These are phyloP conservation scores for Schizonepeta tenuifolia DNA, from an alignment of 257 asterid genomes.

Conservation along the genomic window DNA sequence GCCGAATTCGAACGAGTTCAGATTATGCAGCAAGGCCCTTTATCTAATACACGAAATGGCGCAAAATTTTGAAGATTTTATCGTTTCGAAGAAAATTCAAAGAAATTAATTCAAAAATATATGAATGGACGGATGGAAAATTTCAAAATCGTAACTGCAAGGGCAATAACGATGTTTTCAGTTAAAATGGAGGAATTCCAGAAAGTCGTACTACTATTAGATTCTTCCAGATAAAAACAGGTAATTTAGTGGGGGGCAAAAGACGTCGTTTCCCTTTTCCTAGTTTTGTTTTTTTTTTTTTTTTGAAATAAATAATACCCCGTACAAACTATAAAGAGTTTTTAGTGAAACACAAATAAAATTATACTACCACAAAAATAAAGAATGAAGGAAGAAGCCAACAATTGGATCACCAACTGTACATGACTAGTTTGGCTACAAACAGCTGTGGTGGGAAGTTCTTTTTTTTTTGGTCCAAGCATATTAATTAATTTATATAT, in stretches of 20 bases:
- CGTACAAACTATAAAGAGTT: too few relatives aligned
- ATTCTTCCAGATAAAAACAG: neutral
- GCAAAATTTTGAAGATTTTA: neutral
- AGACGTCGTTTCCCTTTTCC: neutral
- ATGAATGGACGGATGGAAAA: neutral
- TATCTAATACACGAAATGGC: neutral
- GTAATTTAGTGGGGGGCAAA: too few relatives aligned
- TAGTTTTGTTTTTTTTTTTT: neutral
- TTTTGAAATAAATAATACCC: too few relatives aligned
- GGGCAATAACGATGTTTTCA: conserved; percentile 10
- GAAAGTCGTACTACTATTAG: neutral
- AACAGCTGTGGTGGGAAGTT: too few relatives aligned
- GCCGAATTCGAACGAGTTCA: conserved; percentile 9
- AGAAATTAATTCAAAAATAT: neutral
- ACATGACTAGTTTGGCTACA: too few relatives aligned
- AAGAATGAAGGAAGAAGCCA: too few relatives aligned
- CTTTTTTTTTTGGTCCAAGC: too few relatives aligned
- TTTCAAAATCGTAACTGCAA: conserved; percentile 20
- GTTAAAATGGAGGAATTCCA: conserved; percentile 12
- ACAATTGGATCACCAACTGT: too few relatives aligned
- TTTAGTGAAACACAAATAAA: too few relatives aligned
- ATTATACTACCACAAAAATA: too few relatives aligned
- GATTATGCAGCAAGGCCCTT: conserved; percentile 29
- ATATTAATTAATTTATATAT: too few relatives aligned
- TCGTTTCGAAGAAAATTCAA: neutral